Evolutionary conservation across 331 rosid species (phyloP).

Genomic region (Quercus tomentella): DNA sequence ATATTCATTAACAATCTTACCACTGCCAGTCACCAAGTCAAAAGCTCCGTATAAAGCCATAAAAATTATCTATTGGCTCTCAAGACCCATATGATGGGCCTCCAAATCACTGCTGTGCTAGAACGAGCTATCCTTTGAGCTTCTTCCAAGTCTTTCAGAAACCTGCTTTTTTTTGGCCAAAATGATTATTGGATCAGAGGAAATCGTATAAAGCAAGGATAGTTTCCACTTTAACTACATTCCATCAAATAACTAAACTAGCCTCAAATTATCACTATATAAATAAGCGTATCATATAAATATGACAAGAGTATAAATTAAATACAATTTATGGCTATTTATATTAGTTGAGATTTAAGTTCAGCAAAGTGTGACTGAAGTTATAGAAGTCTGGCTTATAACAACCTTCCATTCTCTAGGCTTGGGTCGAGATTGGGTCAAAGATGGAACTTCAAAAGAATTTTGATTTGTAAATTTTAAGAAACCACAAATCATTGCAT

Average conservation of each 20-base stretch:
- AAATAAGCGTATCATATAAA: not conserved
- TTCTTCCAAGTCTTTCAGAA: not conserved
- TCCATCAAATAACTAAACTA: conserved; percentile 15
- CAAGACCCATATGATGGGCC: too few relatives aligned
- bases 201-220: not conserved
- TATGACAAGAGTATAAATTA: not conserved
- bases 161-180: conserved; percentile 47
- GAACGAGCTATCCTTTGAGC: too few relatives aligned
- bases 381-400: not conserved
- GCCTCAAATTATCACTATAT: conserved; percentile 1
- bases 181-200: conserved; percentile 5
- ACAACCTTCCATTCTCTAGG: not conserved
- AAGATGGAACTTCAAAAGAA: not conserved
- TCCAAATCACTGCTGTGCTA: too few relatives aligned
- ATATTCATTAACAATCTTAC: conserved; percentile 1
- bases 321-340: not conserved
- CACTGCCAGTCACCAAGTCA: not conserved
- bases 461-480: not conserved
- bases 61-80: too few relatives aligned
- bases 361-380: not conserved
- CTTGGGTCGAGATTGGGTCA: not conserved
- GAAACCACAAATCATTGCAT: not conserved
- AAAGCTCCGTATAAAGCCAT: too few relatives aligned
- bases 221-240: not conserved
- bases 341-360: not conserved